phyloP scores from a whole-genome alignment of 2,329 filamentous ascomycete genomes.

The Magnaporthales sp. region DNA sequence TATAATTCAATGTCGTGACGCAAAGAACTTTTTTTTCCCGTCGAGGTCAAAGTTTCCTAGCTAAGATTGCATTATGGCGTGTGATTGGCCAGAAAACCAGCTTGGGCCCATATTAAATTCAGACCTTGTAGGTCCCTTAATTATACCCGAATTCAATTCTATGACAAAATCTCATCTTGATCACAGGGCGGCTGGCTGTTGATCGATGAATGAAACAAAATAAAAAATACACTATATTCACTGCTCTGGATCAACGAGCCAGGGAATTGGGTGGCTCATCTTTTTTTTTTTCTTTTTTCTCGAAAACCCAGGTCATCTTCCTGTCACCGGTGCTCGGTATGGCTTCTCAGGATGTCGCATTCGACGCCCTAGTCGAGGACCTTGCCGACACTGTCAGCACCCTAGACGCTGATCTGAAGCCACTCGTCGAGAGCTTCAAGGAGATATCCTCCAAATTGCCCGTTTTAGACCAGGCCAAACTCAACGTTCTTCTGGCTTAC shows the following conservation, averaged over 20 bases:
- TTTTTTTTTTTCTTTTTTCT: too few relatives aligned
- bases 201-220: too few relatives aligned
- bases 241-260: neutral
- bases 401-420: constrained; percentile 63
- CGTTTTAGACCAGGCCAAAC: constrained; percentile 89
- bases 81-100: neutral
- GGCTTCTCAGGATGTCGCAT: neutral
- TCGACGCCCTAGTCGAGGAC: constrained; percentile 4
- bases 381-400: neutral
- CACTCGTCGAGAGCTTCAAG: constrained; percentile 61
- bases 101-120: neutral
- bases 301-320: neutral
- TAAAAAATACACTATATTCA: neutral
- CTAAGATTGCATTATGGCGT: neutral
- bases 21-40: neutral
- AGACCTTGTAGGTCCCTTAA: neutral
- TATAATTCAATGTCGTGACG: neutral
- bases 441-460: constrained; percentile 70
- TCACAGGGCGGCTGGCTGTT: neutral
- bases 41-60: neutral
- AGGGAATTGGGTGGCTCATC: neutral
- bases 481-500: constrained; percentile 82
- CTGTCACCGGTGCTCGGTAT: neutral
- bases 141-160: neutral
- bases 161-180: neutral